A percentile compares a stretch with the other conserved stretches of the same genome.
phyloP scores from a whole-genome alignment of 805 yeast genomes.

The Saturnispora ahearnii region DNA sequence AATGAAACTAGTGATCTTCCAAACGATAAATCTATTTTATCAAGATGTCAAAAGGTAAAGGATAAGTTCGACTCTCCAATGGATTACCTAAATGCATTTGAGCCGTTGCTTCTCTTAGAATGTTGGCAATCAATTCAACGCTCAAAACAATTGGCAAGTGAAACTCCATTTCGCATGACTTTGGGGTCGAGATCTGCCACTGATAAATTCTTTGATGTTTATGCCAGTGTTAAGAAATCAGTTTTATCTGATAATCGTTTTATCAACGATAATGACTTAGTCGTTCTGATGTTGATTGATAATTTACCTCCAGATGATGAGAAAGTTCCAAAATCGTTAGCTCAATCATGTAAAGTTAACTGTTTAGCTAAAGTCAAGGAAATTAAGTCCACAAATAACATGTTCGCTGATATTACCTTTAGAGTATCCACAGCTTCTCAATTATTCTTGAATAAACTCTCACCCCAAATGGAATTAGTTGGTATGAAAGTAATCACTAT shows the following conservation, averaged over 20 bases:
- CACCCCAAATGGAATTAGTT: conserved; percentile 54
- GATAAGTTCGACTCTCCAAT: conserved; percentile 46
- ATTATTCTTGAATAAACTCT: conserved; percentile 44
- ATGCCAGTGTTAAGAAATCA: conserved; percentile 54
- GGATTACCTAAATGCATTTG: conserved; percentile 64
- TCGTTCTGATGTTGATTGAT: conserved; percentile 51
- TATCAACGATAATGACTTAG: conserved; percentile 62
- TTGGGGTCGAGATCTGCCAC: conserved; percentile 77
- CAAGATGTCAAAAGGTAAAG: conserved; percentile 38
- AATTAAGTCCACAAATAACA: conserved; percentile 54
- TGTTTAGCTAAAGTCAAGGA: conserved; percentile 79
- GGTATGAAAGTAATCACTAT: conserved; percentile 75
- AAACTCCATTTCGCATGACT: conserved; percentile 53
- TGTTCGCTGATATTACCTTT: conserved; percentile 65
- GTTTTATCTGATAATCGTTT: conserved; percentile 44
- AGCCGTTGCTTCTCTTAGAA: conserved; percentile 77
- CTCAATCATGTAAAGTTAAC: conserved; percentile 27
- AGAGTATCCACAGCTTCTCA: conserved; percentile 46
- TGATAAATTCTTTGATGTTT: conserved; percentile 82
- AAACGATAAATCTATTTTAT: conserved; percentile 30
- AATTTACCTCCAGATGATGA: conserved; percentile 27
- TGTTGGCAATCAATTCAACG: conserved; percentile 88
- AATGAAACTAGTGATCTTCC: conserved; percentile 50
- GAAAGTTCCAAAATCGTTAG: conserved; percentile 12
- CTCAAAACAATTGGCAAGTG: conserved; percentile 52